These are phyloP conservation scores for Boechera stricta DNA, from an alignment of 345 rosid genomes.

Conservation along the genomic window DNA sequence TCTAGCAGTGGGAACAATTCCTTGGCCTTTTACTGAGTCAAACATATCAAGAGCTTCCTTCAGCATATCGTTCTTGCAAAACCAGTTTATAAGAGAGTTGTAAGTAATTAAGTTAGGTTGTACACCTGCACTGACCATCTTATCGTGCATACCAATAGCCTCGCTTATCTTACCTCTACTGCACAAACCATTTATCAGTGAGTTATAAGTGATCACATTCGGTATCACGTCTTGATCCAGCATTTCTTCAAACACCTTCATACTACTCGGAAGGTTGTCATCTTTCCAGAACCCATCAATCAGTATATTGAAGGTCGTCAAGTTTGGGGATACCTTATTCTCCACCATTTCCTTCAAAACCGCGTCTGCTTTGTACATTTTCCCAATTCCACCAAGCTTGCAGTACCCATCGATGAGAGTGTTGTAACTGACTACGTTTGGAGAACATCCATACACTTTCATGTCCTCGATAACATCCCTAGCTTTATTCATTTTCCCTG, in stretches of 20 bases:
- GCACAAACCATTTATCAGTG: slow-evolving; percentile 63
- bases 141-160: slow-evolving; percentile 54
- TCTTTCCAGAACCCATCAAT: slow-evolving; percentile 87
- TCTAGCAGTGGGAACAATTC: slow-evolving; percentile 50
- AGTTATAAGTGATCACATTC: slow-evolving; percentile 64
- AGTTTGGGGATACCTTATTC: slow-evolving; percentile 53
- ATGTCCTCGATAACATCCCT: slow-evolving; percentile 70
- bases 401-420: slow-evolving; percentile 73
- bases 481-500: slow-evolving; percentile 77
- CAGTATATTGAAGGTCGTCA: slow-evolving; percentile 74
- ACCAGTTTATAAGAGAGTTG: slow-evolving; percentile 70
- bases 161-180: slow-evolving; percentile 56
- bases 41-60: slow-evolving; percentile 63
- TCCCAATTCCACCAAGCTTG: slow-evolving; percentile 66
- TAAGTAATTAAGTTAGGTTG: slow-evolving; percentile 63
- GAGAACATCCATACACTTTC: slow-evolving; percentile 58
- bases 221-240: slow-evolving; percentile 60
- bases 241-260: slow-evolving; percentile 75
- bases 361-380: slow-evolving; percentile 79
- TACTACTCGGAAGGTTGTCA: slow-evolving; percentile 55
- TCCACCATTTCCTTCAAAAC: slow-evolving; percentile 72
- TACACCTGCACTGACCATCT: slow-evolving; percentile 65
- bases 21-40: slow-evolving; percentile 49
- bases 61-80: slow-evolving; percentile 67
- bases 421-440: slow-evolving; percentile 68